Conservation (phyloP, 352 stramenopile genomes). For the Pythium oligandrum region DNA sequence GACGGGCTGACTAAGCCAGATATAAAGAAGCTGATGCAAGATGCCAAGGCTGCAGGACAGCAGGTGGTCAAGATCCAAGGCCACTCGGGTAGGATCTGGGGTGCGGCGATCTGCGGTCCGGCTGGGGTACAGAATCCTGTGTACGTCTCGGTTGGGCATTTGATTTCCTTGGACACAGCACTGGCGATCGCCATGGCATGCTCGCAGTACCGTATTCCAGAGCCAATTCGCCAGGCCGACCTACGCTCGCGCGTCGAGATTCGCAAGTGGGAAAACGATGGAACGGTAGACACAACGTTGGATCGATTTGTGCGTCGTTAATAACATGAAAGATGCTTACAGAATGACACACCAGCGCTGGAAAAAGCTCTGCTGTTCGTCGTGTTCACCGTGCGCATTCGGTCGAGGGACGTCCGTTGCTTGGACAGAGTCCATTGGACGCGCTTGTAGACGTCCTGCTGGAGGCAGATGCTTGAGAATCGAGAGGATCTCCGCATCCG, state of each 20-base stretch:
- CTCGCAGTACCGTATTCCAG: conserved; percentile 64
- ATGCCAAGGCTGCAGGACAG: conserved; percentile 25
- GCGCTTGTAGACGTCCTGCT: conserved; percentile 33
- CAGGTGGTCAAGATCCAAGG: conserved; percentile 46
- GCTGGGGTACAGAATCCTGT: conserved; percentile 67
- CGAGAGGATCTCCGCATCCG: conserved; percentile 53
- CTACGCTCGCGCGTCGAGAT: conserved; percentile 75
- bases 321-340: conserved; percentile 11
- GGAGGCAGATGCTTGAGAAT: conserved; percentile 42
- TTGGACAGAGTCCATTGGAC: conserved; percentile 39
- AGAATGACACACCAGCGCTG: conserved; percentile 70
- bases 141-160: conserved; percentile 81
- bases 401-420: conserved; percentile 38
- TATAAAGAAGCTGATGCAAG: conserved; percentile 48
- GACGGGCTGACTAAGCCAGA: conserved; percentile 78
- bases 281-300: conserved; percentile 45
- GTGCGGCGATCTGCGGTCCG: conserved; percentile 59
- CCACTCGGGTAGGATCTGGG: conserved; percentile 70
- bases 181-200: conserved; percentile 53
- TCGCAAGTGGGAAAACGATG: conserved; percentile 49
- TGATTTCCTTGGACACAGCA: conserved; percentile 57
- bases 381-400: conserved; percentile 52
- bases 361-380: conserved; percentile 58
- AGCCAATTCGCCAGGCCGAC: conserved; percentile 84
- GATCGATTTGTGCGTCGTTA: conserved; percentile 19